These are phyloP conservation scores for Lasiodiplodia sp. DNA, from an alignment of 2,329 filamentous ascomycete species.

Conservation along the genomic window DNA sequence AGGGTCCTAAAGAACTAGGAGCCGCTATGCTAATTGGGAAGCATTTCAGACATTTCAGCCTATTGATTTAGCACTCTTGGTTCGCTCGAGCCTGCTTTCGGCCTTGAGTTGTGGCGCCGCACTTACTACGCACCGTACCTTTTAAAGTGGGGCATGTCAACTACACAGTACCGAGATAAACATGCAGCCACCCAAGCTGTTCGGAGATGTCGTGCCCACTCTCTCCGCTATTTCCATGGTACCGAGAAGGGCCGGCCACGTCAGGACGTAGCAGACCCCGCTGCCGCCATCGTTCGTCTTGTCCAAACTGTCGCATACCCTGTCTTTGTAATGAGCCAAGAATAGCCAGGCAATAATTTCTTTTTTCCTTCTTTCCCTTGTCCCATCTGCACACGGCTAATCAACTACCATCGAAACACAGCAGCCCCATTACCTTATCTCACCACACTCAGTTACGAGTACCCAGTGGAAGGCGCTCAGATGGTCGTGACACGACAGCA, in stretches of 20 bases:
- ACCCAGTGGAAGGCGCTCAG: not conserved
- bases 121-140: too few species aligned
- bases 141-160: too few species aligned
- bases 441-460: not conserved
- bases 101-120: too few species aligned
- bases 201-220: too few species aligned
- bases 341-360: not conserved
- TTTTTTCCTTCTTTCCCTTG: not conserved
- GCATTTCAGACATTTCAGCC: not conserved
- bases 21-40: not conserved
- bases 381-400: not conserved
- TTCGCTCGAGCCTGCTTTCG: not conserved
- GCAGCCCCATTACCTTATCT: not conserved
- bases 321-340: not conserved
- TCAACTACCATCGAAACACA: not conserved
- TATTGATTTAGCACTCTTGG: not conserved
- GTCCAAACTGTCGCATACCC: not conserved
- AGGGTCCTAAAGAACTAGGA: not conserved
- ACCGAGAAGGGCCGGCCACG: too few species aligned
- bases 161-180: too few species aligned
- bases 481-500: not conserved
- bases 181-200: too few species aligned
- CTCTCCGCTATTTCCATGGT: too few species aligned
- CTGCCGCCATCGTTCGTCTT: not conserved
- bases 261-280: too few species aligned